A percentile compares a stretch with the other conserved stretches of the same genome.
These are phyloP conservation scores for Aspergillus calidoustus DNA, from an alignment of 2,329 filamentous ascomycete genomes.

Conservation along the genomic window DNA sequence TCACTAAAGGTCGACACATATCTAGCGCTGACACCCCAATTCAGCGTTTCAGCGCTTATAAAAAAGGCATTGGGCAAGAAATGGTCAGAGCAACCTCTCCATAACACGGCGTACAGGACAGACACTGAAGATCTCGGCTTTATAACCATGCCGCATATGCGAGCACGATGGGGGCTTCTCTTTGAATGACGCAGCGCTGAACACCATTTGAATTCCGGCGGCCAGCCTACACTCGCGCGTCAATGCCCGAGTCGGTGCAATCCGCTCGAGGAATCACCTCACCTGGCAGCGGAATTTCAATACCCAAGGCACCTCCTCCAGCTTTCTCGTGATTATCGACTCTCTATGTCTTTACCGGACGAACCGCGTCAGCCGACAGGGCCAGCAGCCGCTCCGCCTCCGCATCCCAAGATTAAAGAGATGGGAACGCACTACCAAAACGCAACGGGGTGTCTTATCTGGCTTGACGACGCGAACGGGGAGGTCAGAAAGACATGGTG, in stretches of 20 bases:
- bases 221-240: slow-evolving; percentile 38
- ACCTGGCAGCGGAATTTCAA: slow-evolving; percentile 16
- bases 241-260: slow-evolving; percentile 44
- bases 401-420: no score
- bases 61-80: neutral
- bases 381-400: no score
- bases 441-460: no score
- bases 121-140: slow-evolving; percentile 62
- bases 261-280: slow-evolving; percentile 39
- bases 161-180: slow-evolving; percentile 54
- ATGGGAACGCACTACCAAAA: no score
- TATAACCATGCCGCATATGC: slow-evolving; percentile 55
- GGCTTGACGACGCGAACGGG: no score
- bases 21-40: no score
- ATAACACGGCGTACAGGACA: slow-evolving; percentile 39
- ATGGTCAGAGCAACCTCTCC: slow-evolving; percentile 23
- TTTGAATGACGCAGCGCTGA: slow-evolving; percentile 17
- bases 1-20: no score
- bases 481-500: no score
- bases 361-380: no score
- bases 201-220: slow-evolving; percentile 20
- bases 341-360: slow-evolving; percentile 36
- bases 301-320: slow-evolving; percentile 39
- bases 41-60: no score
- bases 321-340: slow-evolving; percentile 50